phyloP scores from a whole-genome alignment of 345 rosid species.

The Barbarea vulgaris region DNA sequence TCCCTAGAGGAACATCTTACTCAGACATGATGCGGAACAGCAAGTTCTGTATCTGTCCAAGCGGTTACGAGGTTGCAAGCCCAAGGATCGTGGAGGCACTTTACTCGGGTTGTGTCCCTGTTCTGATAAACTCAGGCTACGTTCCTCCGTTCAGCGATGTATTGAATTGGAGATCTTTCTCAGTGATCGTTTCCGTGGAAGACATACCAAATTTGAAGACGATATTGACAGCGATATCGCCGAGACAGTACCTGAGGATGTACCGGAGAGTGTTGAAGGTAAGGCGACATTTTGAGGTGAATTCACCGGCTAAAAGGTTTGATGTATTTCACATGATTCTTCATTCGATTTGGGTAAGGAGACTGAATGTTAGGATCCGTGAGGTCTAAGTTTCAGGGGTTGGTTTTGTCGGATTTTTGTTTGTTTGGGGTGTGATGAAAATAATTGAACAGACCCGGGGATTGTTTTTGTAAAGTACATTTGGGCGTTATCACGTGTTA shows the following conservation, averaged over 20 bases:
- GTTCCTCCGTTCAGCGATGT: conserved; percentile 90
- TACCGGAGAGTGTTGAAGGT: conserved; percentile 71
- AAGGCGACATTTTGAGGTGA: conserved; percentile 76
- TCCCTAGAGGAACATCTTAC: conserved; percentile 72
- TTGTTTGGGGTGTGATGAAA: conserved; percentile 3
- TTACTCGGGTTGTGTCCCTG: conserved; percentile 86
- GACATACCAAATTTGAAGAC: conserved; percentile 77
- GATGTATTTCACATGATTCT: conserved; percentile 96
- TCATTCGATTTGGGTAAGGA: conserved; percentile 86
- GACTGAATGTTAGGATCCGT: conserved; percentile 67
- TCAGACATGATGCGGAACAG: conserved; percentile 71
- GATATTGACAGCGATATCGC: conserved; percentile 59
- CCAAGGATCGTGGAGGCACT: conserved; percentile 86
- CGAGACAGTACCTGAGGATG: conserved; percentile 80
- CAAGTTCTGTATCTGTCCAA: conserved; percentile 88
- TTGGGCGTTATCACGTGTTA: neutral
- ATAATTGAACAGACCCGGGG: neutral
- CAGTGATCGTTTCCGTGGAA: conserved; percentile 61
- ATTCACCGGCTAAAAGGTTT: conserved; percentile 75
- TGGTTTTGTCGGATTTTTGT: neutral
- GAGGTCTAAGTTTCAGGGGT: conserved; percentile 30
- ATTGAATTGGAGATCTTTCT: conserved; percentile 78
- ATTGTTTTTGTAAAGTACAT: neutral
- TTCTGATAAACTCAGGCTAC: conserved; percentile 76
- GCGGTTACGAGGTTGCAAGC: conserved; percentile 95